Conservation (phyloP, 169 alveolate genomes). For the Cystoisospora suis region DNA sequence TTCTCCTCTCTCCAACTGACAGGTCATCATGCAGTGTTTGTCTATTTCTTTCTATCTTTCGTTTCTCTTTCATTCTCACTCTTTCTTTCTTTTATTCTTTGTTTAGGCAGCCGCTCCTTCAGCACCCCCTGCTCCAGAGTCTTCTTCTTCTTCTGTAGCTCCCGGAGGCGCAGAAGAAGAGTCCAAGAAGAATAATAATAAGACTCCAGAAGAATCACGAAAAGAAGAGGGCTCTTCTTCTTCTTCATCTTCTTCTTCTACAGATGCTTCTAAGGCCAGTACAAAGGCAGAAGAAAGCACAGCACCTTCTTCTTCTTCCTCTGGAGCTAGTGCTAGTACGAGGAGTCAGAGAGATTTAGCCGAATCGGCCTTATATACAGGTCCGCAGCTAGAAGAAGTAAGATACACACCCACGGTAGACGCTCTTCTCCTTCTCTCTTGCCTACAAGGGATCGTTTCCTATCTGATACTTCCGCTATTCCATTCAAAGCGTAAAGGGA, state of each 20-base stretch:
- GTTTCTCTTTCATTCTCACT: too few relatives aligned
- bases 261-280: not conserved
- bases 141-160: not conserved
- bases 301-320: not conserved
- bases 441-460: too few relatives aligned
- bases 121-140: not conserved
- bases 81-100: too few relatives aligned
- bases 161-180: not conserved
- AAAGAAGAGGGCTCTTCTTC: not conserved
- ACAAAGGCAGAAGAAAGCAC: not conserved
- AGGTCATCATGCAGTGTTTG: too few relatives aligned
- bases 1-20: too few relatives aligned
- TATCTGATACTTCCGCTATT: too few relatives aligned
- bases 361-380: conserved; percentile 2
- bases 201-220: not conserved
- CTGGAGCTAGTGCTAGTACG: not conserved
- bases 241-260: not conserved
- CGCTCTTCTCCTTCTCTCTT: too few relatives aligned
- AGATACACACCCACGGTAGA: too few relatives aligned
- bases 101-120: too few relatives aligned
- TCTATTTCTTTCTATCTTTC: too few relatives aligned
- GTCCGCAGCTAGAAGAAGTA: conserved; percentile 37
- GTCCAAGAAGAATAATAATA: too few relatives aligned
- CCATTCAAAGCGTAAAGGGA: too few relatives aligned
- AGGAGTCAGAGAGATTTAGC: not conserved